phyloP scores from a whole-genome alignment of 192 early-diverging fungal species.

The Oehlia diaphana region DNA sequence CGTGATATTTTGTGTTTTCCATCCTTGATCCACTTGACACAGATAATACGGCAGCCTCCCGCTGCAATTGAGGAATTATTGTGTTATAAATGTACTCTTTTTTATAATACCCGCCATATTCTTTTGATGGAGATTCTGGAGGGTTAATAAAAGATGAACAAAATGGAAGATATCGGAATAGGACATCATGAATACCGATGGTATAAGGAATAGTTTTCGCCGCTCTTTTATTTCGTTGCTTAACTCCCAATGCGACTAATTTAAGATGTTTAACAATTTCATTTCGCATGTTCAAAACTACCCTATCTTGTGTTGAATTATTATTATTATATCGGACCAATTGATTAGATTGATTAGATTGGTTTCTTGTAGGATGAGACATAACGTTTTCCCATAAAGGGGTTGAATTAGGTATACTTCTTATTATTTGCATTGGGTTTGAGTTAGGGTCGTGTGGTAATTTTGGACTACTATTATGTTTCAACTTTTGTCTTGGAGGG shows the following conservation, averaged over 20 bases:
- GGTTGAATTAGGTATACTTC: background rate
- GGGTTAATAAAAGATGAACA: conserved; percentile 6
- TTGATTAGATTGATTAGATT: background rate
- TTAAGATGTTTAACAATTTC: conserved; percentile 13
- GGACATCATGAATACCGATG: background rate
- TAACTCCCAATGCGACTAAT: background rate
- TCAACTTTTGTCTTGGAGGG: background rate
- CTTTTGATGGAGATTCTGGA: background rate
- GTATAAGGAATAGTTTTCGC: background rate
- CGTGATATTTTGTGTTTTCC: background rate
- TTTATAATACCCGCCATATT: background rate
- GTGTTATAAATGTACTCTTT: background rate
- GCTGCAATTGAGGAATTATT: background rate
- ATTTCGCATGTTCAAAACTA: background rate
- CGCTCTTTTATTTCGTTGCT: background rate
- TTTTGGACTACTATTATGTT: background rate
- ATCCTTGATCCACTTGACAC: too few relatives aligned
- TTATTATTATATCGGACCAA: background rate
- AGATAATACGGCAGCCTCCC: background rate
- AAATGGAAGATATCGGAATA: background rate
- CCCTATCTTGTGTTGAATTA: background rate
- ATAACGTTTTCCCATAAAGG: background rate
- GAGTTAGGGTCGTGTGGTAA: background rate
- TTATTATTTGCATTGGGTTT: background rate
- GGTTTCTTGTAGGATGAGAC: background rate